Base-by-base conservation (phyloP, 768 basidiomycete genomes). In the Tylopilus intermedius region DNA sequence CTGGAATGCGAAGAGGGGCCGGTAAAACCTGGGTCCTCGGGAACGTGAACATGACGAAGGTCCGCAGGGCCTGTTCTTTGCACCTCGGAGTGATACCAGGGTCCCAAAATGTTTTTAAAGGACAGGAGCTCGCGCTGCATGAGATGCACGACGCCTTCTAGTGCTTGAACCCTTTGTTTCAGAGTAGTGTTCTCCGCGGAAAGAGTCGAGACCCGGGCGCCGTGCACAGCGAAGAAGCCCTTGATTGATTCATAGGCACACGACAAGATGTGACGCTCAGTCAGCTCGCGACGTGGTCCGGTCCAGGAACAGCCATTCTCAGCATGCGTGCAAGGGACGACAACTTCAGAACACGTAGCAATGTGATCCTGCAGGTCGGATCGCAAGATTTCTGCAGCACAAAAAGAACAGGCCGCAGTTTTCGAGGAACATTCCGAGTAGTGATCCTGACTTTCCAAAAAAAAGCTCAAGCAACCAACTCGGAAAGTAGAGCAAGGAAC, bases 161-260 rank as follows among this genome's bases (percentile, higher is more conserved):
- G 68, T 0, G 75, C 73, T 11, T 80, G 78, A 8, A 88, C 71
- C 30, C 78, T 76, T 55, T 78, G 75, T 26, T 80, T 79, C 15
- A 93, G 75, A 8, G 81, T 52, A 15, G 76, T 69, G 61, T 92
- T 92, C 63, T 92, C 87, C 50, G 81, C 75, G 37, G 73, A 71
- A 4, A 90, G 70, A 10, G 71, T 57, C 3, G 74, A 69, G 11
- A 75, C 63, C 46, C 71, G 72, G 39, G 69, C 53, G 38, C 65
- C 67, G 56, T 78, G 72, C 32, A 78, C 54, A 3, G 73, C 55
- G 49, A 86, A 76, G 66, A 84, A 84, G 30, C 78, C 81, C 60
- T 80, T 81, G 58, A 87, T 73, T 4, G 73, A 71, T 61, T 84
- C 81, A 61, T 84, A 86, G 7, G 81, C 66, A 60, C 85, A 86